Evolutionary conservation across 225 moss, liverwort and hornwort species (phyloP).

Genomic region (Physcomitrium patens): DNA sequence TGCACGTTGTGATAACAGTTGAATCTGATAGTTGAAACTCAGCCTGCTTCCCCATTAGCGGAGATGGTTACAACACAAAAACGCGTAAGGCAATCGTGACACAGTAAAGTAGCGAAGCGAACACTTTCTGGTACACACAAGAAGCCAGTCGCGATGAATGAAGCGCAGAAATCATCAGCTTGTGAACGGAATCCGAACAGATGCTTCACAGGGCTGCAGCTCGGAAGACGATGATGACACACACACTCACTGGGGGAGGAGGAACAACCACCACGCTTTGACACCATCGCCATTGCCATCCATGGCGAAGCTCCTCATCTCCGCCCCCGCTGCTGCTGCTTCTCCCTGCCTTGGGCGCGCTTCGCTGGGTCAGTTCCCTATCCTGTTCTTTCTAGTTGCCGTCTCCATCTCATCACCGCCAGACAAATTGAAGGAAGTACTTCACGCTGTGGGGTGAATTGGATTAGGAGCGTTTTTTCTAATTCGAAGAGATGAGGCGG

Average conservation of each 20-base stretch:
- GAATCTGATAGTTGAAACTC: too few relatives aligned
- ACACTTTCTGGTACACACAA: too few relatives aligned
- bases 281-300: constrained; percentile 35
- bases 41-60: too few relatives aligned
- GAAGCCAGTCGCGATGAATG: too few relatives aligned
- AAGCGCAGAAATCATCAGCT: not conserved
- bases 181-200: not conserved
- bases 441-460: not conserved
- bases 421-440: not conserved
- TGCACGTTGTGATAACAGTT: too few relatives aligned
- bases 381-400: not conserved
- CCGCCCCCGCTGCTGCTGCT: constrained; percentile 27
- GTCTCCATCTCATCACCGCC: too few relatives aligned
- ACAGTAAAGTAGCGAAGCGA: too few relatives aligned
- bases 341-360: constrained; percentile 13
- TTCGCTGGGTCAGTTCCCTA: constrained; percentile 21
- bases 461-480: not conserved
- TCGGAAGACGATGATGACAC: too few relatives aligned
- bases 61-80: too few relatives aligned
- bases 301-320: constrained; percentile 42
- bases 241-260: too few relatives aligned
- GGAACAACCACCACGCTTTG: too few relatives aligned
- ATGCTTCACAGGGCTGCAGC: not conserved
- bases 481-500: not conserved
- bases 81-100: too few relatives aligned